These are phyloP conservation scores for Protea cynaroides DNA, from an alignment of 164 flowering plant genomes.

Conservation along the genomic window DNA sequence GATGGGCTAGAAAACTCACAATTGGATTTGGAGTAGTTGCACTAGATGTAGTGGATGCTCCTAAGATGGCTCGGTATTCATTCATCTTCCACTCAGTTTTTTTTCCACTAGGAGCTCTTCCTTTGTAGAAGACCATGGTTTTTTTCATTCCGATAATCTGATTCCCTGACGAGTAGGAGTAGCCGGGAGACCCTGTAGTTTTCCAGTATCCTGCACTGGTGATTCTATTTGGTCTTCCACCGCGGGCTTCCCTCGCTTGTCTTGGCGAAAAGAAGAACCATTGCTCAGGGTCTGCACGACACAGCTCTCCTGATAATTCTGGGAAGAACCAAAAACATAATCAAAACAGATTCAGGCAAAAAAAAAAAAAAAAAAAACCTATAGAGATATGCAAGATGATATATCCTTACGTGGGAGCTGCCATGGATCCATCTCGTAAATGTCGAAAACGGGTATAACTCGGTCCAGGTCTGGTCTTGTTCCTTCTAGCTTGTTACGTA, in stretches of 20 bases:
- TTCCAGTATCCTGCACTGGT: constrained; percentile 63
- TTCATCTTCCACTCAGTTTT: constrained; percentile 68
- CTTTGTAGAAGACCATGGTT: constrained; percentile 61
- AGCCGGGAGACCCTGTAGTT: constrained; percentile 62
- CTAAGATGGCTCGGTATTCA: constrained; percentile 32
- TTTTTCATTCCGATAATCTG: constrained; percentile 45
- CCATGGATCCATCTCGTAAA: constrained; percentile 43
- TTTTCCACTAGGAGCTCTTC: constrained; percentile 50
- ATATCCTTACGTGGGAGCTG: constrained; percentile 45
- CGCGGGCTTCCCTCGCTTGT: constrained; percentile 55
- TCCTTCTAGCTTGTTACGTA: constrained; percentile 37
- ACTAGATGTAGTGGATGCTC: constrained; percentile 6
- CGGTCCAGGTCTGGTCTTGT: constrained; percentile 17
- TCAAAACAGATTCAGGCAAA: too few species aligned
- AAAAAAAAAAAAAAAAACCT: background rate
- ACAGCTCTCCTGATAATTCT: constrained; percentile 39
- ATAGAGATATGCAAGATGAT: too few species aligned
- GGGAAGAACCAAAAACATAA: too few species aligned
- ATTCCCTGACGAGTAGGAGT: constrained; percentile 35
- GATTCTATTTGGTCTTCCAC: constrained; percentile 54
- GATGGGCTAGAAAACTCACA: constrained; percentile 10
- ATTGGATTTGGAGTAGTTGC: constrained; percentile 12
- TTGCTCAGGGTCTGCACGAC: constrained; percentile 43
- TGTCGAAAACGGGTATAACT: constrained; percentile 39
- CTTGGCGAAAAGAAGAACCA: constrained; percentile 64